These are phyloP conservation scores for Solanum pinnatisectum DNA, from an alignment of 257 asterid genomes.

Conservation along the genomic window DNA sequence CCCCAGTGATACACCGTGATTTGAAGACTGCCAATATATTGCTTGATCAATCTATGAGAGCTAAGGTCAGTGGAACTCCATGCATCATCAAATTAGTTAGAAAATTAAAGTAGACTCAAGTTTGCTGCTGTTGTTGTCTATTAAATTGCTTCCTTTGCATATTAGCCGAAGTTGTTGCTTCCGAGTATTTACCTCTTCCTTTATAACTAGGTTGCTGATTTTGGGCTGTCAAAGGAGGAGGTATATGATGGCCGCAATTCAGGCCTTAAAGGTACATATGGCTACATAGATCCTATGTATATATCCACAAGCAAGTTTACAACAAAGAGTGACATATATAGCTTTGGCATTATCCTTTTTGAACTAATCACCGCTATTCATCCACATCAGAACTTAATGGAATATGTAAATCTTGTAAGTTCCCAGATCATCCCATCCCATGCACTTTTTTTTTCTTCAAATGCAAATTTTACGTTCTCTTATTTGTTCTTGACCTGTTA, in stretches of 20 bases:
- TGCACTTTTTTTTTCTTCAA: not conserved
- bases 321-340: conserved; percentile 80
- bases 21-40: conserved; percentile 83
- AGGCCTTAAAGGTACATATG: conserved; percentile 95
- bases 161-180: not conserved
- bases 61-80: conserved; percentile 45
- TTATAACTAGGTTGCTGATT: conserved; percentile 79
- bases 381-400: conserved; percentile 93
- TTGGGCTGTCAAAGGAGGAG: conserved; percentile 94
- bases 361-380: conserved; percentile 97
- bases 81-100: not conserved
- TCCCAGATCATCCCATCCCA: not conserved
- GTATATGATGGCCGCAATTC: conserved; percentile 64
- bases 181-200: not conserved
- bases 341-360: conserved; percentile 89
- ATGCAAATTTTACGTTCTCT: not conserved
- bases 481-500: not conserved
- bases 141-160: not conserved
- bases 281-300: conserved; percentile 86
- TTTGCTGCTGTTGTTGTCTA: not conserved
- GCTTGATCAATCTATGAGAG: conserved; percentile 73
- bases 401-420: conserved; percentile 91
- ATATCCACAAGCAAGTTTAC: conserved; percentile 80
- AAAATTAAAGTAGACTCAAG: not conserved
- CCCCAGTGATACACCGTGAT: conserved; percentile 90